phyloP scores from a whole-genome alignment of 192 early-diverging fungal genomes.

The Umbelopsis sp. region DNA sequence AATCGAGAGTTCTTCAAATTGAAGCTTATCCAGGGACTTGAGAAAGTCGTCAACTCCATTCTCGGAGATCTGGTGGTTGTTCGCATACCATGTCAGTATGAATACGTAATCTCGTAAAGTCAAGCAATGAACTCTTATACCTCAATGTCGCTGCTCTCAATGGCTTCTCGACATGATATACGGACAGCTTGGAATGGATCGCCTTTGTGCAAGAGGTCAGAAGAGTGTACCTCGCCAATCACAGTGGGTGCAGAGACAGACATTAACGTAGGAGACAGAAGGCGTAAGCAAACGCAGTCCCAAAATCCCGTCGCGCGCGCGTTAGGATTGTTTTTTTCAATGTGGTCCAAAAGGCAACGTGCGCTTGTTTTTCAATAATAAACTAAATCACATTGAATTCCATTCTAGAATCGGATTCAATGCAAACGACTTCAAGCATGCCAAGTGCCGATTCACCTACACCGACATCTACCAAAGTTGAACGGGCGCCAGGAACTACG shows the following conservation, averaged over 20 bases:
- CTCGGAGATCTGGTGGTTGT: constrained; percentile 31
- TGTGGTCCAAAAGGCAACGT: neutral
- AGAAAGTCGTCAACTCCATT: constrained; percentile 38
- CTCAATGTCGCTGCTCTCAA: constrained; percentile 28
- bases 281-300: neutral
- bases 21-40: constrained; percentile 25
- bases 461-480: neutral
- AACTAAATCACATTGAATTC: too few species aligned
- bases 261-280: neutral
- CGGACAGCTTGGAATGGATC: constrained; percentile 44
- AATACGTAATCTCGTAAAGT: too few species aligned
- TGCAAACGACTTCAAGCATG: neutral
- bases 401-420: neutral
- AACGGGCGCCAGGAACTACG: constrained; percentile 47
- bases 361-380: neutral
- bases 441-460: neutral
- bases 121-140: neutral
- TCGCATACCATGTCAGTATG: too few species aligned
- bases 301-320: neutral
- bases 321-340: neutral
- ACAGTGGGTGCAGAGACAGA: neutral
- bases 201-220: constrained; percentile 15
- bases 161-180: constrained; percentile 34
- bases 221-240: neutral
- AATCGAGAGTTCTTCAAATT: constrained; percentile 43